Evolutionary conservation across 2,329 filamentous ascomycete genomes (phyloP).

Genomic region (Teratosphaeria destructans): DNA sequence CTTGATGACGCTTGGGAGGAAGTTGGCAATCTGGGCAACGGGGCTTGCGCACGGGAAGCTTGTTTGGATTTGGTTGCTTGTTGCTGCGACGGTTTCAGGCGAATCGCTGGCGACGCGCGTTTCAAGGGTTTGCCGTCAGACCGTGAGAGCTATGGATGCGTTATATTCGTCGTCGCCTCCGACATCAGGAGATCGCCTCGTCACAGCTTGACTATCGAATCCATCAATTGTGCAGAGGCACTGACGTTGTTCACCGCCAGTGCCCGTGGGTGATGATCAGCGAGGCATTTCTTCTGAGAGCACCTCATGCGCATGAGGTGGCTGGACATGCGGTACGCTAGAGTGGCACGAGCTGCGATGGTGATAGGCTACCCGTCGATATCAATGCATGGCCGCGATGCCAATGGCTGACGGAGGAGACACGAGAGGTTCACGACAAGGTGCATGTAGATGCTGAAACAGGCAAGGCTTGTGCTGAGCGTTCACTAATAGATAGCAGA

Average conservation of each 20-base stretch:
- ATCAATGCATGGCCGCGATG: neutral
- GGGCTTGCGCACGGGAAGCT: neutral
- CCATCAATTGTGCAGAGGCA: neutral
- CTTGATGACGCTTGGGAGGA: neutral
- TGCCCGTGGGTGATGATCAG: neutral
- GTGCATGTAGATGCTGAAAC: neutral
- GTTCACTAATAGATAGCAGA: constrained; percentile 17
- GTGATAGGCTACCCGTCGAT: neutral
- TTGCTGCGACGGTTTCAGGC: neutral
- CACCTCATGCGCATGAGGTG: neutral
- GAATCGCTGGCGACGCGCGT: neutral
- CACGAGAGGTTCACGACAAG: neutral
- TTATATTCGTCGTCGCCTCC: neutral
- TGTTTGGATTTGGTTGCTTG: neutral
- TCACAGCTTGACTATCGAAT: neutral
- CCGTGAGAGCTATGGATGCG: neutral
- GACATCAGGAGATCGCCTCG: neutral
- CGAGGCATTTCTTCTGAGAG: neutral
- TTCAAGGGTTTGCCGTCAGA: neutral
- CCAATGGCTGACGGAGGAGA: neutral
- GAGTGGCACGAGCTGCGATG: neutral
- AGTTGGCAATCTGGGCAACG: neutral
- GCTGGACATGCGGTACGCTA: neutral
- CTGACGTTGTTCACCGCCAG: neutral
- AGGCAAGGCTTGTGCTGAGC: neutral